These are phyloP conservation scores for Leptomonas pyrrhocoris DNA, from an alignment of 208 protist species.

Conservation along the genomic window DNA sequence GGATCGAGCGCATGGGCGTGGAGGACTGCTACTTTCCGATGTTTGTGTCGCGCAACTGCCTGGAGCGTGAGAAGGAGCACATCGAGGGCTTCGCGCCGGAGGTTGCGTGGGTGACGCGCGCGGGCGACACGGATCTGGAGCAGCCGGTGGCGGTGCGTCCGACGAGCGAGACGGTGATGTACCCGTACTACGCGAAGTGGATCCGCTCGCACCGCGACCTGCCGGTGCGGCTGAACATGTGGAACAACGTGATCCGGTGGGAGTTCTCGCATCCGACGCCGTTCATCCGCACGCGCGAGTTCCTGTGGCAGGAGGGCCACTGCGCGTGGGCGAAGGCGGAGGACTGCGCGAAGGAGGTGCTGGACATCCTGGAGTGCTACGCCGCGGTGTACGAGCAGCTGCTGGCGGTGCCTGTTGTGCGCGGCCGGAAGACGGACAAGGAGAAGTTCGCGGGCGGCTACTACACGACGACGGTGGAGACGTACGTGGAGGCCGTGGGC, in stretches of 20 bases:
- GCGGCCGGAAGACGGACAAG: slow-evolving; percentile 97
- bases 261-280: slow-evolving; percentile 99
- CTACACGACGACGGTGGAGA: slow-evolving; percentile 99
- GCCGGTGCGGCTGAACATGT: slow-evolving; percentile 97
- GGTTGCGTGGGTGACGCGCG: slow-evolving; percentile 93
- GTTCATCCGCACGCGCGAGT: slow-evolving; percentile 99
- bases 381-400: slow-evolving; percentile 96
- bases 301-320: slow-evolving; percentile 99
- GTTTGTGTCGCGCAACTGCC: slow-evolving; percentile 96
- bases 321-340: slow-evolving; percentile 93
- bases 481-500: slow-evolving; percentile 96
- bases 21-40: slow-evolving; percentile 96
- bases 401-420: slow-evolving; percentile 97
- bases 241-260: slow-evolving; percentile 99
- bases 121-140: slow-evolving; percentile 85
- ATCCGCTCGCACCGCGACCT: slow-evolving; percentile 98
- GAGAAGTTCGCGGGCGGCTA: slow-evolving; percentile 99
- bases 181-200: slow-evolving; percentile 97
- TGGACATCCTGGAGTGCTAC: slow-evolving; percentile 96
- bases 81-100: slow-evolving; percentile 99
- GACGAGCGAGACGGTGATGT: slow-evolving; percentile 99
- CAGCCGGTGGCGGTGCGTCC: slow-evolving; percentile 98
- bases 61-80: slow-evolving; percentile 98
- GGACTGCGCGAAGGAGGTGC: slow-evolving; percentile 95
- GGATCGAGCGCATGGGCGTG: slow-evolving; percentile 95